phyloP scores from a whole-genome alignment of 2,329 filamentous ascomycete genomes.

The Fusarium sp. region DNA sequence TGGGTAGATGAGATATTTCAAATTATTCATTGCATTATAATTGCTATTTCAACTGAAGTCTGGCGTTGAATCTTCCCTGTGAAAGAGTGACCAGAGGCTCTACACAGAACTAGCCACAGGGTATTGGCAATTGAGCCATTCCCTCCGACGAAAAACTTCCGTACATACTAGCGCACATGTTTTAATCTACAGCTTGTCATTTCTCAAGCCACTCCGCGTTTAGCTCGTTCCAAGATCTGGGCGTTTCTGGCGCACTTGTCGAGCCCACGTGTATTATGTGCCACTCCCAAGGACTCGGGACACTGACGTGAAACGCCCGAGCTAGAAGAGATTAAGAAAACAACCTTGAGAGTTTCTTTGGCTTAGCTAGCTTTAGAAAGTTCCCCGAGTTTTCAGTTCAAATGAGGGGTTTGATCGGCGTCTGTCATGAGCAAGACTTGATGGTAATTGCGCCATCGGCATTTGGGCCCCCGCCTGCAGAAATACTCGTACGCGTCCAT shows the following conservation, averaged over 20 bases:
- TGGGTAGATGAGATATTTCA: too few species aligned
- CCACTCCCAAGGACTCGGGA: constrained; percentile 4
- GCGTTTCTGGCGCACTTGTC: too few species aligned
- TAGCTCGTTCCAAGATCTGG: neutral
- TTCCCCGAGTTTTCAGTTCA: constrained; percentile 1
- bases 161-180: too few species aligned
- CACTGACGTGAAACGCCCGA: constrained; percentile 15
- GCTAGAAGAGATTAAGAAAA: neutral
- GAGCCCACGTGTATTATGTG: neutral
- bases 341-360: neutral
- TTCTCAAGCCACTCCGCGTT: too few species aligned
- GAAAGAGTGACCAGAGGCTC: too few species aligned
- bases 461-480: neutral
- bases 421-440: constrained; percentile 38
- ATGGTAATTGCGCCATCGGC: constrained; percentile 41
- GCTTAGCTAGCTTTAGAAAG: neutral
- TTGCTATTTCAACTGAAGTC: too few species aligned
- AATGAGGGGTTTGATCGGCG: constrained; percentile 21
- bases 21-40: too few species aligned
- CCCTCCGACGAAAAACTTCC: too few species aligned
- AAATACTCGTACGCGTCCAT: neutral
- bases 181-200: too few species aligned
- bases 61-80: too few species aligned
- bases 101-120: too few species aligned
- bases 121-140: too few species aligned